Conservation (phyloP, 2,329 filamentous ascomycete species). For the Diaporthe sp. region DNA sequence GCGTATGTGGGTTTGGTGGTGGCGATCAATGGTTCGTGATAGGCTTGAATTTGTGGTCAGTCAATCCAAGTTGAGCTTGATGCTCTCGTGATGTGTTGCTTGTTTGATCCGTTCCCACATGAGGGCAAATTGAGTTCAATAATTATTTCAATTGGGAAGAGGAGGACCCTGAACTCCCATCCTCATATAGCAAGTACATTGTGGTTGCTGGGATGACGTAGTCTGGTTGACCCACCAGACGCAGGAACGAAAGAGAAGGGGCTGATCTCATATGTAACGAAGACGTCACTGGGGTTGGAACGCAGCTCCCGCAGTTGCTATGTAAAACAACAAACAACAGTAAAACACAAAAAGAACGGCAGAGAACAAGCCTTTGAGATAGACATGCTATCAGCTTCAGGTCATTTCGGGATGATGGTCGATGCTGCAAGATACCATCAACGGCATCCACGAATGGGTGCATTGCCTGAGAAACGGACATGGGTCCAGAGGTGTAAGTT, state of each 20-base stretch:
- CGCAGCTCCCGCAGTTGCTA: not conserved
- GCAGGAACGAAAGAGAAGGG: conserved; percentile 21
- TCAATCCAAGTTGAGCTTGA: not conserved
- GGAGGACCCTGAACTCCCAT: not conserved
- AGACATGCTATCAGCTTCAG: not conserved
- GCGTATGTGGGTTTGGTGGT: not conserved
- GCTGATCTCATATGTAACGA: conserved; percentile 25
- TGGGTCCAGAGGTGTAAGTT: too few species aligned
- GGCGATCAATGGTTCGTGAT: not conserved
- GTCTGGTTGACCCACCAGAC: conserved; percentile 2
- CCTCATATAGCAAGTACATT: not conserved
- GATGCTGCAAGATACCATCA: too few species aligned
- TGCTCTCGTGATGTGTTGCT: not conserved
- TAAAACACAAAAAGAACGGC: not conserved
- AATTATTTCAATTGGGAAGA: not conserved
- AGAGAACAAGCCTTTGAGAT: not conserved
- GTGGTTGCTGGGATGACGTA: conserved; percentile 19
- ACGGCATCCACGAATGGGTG: not conserved
- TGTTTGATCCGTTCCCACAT: not conserved
- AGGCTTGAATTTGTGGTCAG: not conserved
- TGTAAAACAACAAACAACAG: not conserved
- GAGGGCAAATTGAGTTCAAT: not conserved
- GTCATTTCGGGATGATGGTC: not conserved
- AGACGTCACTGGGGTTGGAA: conserved; percentile 20
- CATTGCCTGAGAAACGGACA: too few species aligned